A percentile compares a stretch with the other conserved stretches of the same genome.
These are phyloP conservation scores for Collybia mongolica DNA, from an alignment of 768 basidiomycete species.

Conservation along the genomic window DNA sequence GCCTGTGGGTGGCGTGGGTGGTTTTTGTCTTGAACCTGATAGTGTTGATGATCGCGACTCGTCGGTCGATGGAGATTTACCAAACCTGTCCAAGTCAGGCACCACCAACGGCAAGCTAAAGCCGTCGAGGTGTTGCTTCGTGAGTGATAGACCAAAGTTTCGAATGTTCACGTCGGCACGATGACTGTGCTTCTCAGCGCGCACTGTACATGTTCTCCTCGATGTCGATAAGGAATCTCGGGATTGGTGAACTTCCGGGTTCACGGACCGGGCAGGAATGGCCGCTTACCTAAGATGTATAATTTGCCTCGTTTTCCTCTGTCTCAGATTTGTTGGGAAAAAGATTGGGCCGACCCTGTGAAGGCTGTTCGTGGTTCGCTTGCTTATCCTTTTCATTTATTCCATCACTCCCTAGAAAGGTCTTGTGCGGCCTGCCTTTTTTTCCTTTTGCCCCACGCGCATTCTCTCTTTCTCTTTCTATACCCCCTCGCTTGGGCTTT, in stretches of 20 bases:
- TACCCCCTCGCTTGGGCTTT: neutral
- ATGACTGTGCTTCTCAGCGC: too few relatives aligned
- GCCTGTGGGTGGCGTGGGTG: too few relatives aligned
- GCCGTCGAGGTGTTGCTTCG: too few relatives aligned
- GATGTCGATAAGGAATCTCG: too few relatives aligned
- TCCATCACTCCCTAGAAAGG: constrained; percentile 7
- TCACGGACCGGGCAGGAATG: too few relatives aligned
- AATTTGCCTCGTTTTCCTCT: constrained; percentile 1
- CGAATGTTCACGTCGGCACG: too few relatives aligned
- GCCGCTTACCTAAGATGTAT: neutral
- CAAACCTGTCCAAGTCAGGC: constrained; percentile 4
- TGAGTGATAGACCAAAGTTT: too few relatives aligned
- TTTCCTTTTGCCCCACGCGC: constrained; percentile 5
- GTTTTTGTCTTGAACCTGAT: too few relatives aligned
- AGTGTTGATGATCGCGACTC: too few relatives aligned
- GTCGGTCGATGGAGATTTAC: constrained; percentile 7
- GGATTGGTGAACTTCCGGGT: too few relatives aligned
- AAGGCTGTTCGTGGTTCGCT: constrained; percentile 11
- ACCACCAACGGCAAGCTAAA: too few relatives aligned
- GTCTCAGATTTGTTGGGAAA: neutral
- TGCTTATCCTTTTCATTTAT: neutral
- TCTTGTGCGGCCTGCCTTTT: constrained; percentile 9
- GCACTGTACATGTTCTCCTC: too few relatives aligned
- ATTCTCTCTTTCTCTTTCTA: constrained; percentile 3
- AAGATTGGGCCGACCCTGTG: constrained; percentile 6